Conservation (phyloP, 2,329 filamentous ascomycete genomes). For the Sarocladium brachiariae region DNA sequence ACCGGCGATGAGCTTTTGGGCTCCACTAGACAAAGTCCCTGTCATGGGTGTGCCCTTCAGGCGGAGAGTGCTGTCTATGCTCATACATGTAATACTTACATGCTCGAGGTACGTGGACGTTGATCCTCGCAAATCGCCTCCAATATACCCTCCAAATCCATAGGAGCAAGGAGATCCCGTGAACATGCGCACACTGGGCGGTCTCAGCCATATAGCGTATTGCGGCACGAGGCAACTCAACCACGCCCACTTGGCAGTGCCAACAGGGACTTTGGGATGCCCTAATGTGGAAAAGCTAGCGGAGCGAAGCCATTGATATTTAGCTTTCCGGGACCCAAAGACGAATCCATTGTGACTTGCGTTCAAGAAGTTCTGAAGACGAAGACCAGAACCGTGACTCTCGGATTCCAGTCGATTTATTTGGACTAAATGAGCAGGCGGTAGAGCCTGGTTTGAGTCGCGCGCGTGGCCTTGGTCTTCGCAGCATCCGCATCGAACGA, state of each 20-base stretch:
- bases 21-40: background rate
- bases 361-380: no score
- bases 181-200: background rate
- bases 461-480: background rate
- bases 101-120: no score
- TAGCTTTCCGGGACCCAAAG: no score
- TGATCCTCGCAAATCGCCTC: background rate
- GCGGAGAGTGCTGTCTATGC: no score
- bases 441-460: no score
- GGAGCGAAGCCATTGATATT: background rate
- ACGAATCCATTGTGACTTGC: no score
- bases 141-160: conserved; percentile 2
- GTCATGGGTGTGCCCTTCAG: background rate
- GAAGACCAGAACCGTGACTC: background rate
- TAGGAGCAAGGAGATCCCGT: background rate
- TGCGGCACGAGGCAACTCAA: background rate
- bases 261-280: background rate
- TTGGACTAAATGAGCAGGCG: no score
- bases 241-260: background rate
- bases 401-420: background rate
- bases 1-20: background rate
- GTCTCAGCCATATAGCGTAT: background rate
- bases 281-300: background rate
- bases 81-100: no score
- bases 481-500: background rate